Evolutionary conservation across 73 alveolate genomes (phyloP).

Genomic region (Symbiodinium natans): DNA sequence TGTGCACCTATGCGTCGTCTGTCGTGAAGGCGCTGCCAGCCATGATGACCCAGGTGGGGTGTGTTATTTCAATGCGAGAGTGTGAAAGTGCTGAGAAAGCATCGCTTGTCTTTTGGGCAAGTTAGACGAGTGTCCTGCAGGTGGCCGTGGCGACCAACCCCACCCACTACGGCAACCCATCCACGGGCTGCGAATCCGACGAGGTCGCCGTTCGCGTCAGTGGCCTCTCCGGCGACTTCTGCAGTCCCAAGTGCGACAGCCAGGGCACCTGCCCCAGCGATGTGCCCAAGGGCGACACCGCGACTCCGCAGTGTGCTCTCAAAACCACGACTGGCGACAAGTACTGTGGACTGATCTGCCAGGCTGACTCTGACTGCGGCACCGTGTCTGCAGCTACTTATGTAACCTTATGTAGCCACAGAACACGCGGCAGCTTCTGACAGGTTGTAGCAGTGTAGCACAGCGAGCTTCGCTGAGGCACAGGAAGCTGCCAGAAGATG

Average conservation of each 20-base stretch:
- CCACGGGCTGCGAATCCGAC: conserved; percentile 5
- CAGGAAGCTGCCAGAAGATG: conserved; percentile 80
- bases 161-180: background rate
- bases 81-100: background rate
- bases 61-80: background rate
- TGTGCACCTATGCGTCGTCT: background rate
- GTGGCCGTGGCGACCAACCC: background rate
- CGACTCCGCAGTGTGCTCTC: background rate
- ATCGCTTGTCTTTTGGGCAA: background rate
- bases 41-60: background rate
- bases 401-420: background rate
- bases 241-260: conserved; percentile 27
- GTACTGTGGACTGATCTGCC: conserved; percentile 3
- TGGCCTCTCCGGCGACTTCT: conserved; percentile 1
- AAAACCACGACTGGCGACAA: conserved; percentile 10
- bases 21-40: background rate
- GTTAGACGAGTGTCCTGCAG: background rate
- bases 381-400: background rate
- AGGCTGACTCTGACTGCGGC: background rate
- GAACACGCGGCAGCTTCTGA: background rate
- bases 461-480: background rate
- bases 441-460: background rate
- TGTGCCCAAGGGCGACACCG: conserved; percentile 8
- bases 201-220: background rate
- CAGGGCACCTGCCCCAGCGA: conserved; percentile 22